Evolutionary conservation across 23 red algal species (phyloP), one percentile per base, ranked within the genome.

Genomic region (Gracilaria vermiculophylla): DNA sequence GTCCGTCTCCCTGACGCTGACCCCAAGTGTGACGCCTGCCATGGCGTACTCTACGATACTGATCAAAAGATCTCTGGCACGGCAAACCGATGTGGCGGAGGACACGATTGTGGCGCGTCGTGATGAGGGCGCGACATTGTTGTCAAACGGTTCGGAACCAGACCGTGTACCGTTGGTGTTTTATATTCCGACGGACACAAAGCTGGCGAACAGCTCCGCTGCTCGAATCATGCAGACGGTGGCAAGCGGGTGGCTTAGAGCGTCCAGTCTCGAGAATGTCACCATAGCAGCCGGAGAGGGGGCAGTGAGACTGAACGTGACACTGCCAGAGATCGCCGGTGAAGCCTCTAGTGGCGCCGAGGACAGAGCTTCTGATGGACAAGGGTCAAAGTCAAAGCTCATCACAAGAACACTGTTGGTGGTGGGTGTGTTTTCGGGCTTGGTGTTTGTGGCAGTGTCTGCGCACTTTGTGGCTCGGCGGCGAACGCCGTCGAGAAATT

Each of bases 1-100:
- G 43, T 47, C 43, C 10, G 34, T 85, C 15, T 85, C 81, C 12
- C 36, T 85, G 39, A 85, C 81, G 9, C 47, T 85, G 19, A 65
- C 34, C 19, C 81, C 81, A n/a, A 48, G 48, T 40, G 34, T 66
- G 37, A 27, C 47, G 12, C 81, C 81, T 1, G 81, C 81, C 3
- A 85, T 85, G 81, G 36, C 58, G 3, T 85, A 85, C 20, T 69
- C 81, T 28, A 45, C 62, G 33, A 53, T 29, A 0, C 58, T 44
- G 20, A 73, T 85, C 6, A 69, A 43, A 49, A 24, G 37, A n/a
- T 62, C 61, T 31, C 62, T 85, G 2, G 13, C 81, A 29, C 23
- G 43, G 12, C 43, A 39, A 35, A 51, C 81, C 17, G 81, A 62
- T 29, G 49, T 85, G 24, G 31, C 48, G 58, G 48, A 36, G 14